These are phyloP conservation scores for Yarrowia sp. DNA, from an alignment of 805 yeast species.

Conservation along the genomic window DNA sequence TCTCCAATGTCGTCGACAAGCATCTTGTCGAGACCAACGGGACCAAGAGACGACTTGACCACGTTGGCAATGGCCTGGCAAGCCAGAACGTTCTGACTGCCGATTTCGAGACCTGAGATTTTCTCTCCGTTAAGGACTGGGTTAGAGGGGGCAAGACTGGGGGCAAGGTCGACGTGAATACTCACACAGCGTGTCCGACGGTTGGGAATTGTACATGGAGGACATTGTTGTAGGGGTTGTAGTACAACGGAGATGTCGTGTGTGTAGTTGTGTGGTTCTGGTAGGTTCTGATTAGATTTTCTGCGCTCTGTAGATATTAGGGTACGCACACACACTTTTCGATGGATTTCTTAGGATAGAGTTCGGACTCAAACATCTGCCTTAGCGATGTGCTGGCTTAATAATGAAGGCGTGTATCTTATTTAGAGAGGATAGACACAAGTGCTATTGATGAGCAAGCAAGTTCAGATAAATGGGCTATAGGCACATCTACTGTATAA, in stretches of 20 bases:
- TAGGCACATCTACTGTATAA: no score
- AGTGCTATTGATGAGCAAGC: no score
- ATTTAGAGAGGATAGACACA: not conserved
- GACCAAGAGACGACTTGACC: conserved; percentile 93
- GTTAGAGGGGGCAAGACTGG: conserved; percentile 38
- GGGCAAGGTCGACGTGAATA: conserved; percentile 31
- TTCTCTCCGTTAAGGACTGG: conserved; percentile 91
- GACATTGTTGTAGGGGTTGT: conserved; percentile 51
- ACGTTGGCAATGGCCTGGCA: conserved; percentile 85
- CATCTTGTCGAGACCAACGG: conserved; percentile 98
- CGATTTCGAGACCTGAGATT: conserved; percentile 92
- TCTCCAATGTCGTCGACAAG: conserved; percentile 98
- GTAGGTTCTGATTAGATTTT: conserved; percentile 36
- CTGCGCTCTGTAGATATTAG: conserved; percentile 7
- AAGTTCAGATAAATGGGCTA: no score
- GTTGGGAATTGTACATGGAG: conserved; percentile 75
- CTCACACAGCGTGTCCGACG: conserved; percentile 86
- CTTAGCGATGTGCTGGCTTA: conserved; percentile 30
- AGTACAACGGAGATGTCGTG: conserved; percentile 15
- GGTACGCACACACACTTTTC: conserved; percentile 25
- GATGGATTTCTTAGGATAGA: conserved; percentile 34
- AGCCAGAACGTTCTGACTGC: conserved; percentile 95
- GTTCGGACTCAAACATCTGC: conserved; percentile 26
- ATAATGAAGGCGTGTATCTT: conserved; percentile 3
- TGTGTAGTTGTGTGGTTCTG: conserved; percentile 23